phyloP scores from a whole-genome alignment of 2,329 filamentous ascomycete genomes.

The Didymellaceae sp. region DNA sequence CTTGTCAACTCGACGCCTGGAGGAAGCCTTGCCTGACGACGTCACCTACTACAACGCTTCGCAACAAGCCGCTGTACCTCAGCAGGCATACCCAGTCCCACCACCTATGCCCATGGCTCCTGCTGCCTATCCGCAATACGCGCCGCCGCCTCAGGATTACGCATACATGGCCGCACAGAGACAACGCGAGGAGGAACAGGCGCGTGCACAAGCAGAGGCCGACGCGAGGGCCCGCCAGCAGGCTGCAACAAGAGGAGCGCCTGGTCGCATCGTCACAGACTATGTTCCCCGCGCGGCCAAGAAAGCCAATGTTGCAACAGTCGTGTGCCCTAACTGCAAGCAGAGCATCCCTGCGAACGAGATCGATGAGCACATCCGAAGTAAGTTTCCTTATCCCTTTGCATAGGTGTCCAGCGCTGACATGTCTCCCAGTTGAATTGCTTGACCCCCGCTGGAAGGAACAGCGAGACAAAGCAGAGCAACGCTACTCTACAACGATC shows the following conservation, averaged over 20 bases:
- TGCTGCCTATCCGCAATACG: constrained; percentile 32
- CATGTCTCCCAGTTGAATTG: constrained; percentile 70
- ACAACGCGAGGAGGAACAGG: constrained; percentile 49
- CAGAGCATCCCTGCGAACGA: constrained; percentile 87
- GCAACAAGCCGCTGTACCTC: constrained; percentile 38
- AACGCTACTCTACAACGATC: constrained; percentile 84
- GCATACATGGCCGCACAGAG: constrained; percentile 37
- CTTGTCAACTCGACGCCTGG: constrained; percentile 82
- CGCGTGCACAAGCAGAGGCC: constrained; percentile 53
- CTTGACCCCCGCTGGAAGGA: constrained; percentile 96
- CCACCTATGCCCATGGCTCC: constrained; percentile 35
- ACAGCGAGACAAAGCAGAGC: constrained; percentile 87
- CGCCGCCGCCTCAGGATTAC: constrained; percentile 38
- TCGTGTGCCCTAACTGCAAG: constrained; percentile 90
- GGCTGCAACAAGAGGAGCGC: constrained; percentile 73
- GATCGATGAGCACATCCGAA: constrained; percentile 90
- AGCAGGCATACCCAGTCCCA: constrained; percentile 39
- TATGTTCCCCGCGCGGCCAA: constrained; percentile 84
- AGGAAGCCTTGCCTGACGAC: constrained; percentile 91
- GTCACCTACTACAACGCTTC: constrained; percentile 51
- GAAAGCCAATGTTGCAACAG: constrained; percentile 69
- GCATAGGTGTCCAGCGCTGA: constrained; percentile 45
- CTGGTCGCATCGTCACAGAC: constrained; percentile 84
- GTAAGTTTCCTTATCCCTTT: constrained; percentile 53
- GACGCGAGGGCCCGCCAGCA: constrained; percentile 77